Base-by-base conservation (phyloP, 2,329 filamentous ascomycete genomes). In the Ophiocordyceps camponoti-saundersi region DNA sequence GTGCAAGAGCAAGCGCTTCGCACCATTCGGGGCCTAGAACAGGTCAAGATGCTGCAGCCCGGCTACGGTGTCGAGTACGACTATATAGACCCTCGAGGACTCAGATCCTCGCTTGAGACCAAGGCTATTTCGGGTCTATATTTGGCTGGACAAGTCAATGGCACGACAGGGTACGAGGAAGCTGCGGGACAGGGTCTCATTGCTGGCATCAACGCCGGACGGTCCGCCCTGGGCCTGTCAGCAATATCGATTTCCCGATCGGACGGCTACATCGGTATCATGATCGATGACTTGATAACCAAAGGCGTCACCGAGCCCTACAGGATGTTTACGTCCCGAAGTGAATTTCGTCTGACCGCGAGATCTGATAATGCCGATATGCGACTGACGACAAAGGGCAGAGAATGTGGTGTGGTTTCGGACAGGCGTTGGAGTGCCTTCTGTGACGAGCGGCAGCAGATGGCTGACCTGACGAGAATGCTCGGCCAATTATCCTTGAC, bases 51-150 rank as follows among this genome's bases (percentile, higher is more conserved):
- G 89, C 75, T 94, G 7, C 90, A 96, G 57, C 83, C 90, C 1
- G 92, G 90, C 10, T 98, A 98, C 57, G 92, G 92, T 8, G 92
- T 98, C 2, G 92, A 98, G 61, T 98, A 98, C 63, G 92, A 96
- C 66, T 98, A 98, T 61, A 86, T 98, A 18, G 92, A 98, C 59
- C 92, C 92, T 18, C 82, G 92, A 46, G 83, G 84, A 54, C 72
- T 98, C 3, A 82, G 81, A 52, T 79, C 84, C n/a, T 92, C 89
- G 0, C 75, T 98, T 8, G 92, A 98, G 63, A 96, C 92, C 1
- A 98, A 96, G 64, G 74, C 82, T 21, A 95, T 98, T 51, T 70
- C 71, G 8, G 92, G 92, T 1, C 75, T 98, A 13, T 98, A 85
- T 65, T 73, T 98, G 30, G 92, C 92, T 0, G 92, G 92, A 4